Evolutionary conservation across 768 basidiomycete species (phyloP).

Genomic region (Rhizopogon salebrosus): DNA sequence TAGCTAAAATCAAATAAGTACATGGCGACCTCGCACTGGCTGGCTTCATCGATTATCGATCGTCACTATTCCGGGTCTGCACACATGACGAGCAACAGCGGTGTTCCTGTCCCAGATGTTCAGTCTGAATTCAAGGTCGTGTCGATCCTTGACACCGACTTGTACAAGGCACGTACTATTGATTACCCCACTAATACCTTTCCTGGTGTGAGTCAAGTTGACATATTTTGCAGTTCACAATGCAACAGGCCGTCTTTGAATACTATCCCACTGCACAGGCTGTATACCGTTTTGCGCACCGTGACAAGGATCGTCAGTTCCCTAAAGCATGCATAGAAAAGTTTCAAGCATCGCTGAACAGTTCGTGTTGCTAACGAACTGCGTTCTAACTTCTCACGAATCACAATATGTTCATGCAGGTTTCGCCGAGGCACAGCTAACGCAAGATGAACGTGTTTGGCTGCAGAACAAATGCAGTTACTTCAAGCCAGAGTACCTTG

Average conservation of each 20-base stretch:
- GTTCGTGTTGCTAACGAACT: conserved; percentile 34
- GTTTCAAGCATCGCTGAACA: conserved; percentile 50
- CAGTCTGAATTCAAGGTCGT: conserved; percentile 4
- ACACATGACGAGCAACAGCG: neutral
- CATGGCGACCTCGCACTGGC: no score
- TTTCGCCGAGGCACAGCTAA: conserved; percentile 60
- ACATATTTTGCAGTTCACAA: conserved; percentile 59
- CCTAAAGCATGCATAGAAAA: conserved; percentile 30
- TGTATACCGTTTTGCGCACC: conserved; percentile 78
- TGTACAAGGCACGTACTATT: conserved; percentile 72
- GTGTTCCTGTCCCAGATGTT: conserved; percentile 3
- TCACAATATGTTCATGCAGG: conserved; percentile 36
- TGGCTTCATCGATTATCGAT: neutral
- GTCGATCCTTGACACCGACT: conserved; percentile 87
- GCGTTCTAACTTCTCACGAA: conserved; percentile 39
- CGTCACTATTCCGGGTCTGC: neutral
- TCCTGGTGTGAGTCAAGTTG: neutral
- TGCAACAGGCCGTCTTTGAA: conserved; percentile 87
- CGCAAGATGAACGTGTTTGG: conserved; percentile 60
- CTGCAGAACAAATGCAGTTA: conserved; percentile 68
- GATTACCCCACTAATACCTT: neutral
- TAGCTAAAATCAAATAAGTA: no score
- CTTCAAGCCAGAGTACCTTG: conserved; percentile 66
- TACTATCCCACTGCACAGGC: conserved; percentile 71
- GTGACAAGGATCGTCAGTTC: conserved; percentile 61